Percentiles rank a stretch among this genome's conserved stretches.
These are phyloP conservation scores for Cantharellus anzutake DNA, from an alignment of 768 basidiomycete genomes.

Conservation along the genomic window DNA sequence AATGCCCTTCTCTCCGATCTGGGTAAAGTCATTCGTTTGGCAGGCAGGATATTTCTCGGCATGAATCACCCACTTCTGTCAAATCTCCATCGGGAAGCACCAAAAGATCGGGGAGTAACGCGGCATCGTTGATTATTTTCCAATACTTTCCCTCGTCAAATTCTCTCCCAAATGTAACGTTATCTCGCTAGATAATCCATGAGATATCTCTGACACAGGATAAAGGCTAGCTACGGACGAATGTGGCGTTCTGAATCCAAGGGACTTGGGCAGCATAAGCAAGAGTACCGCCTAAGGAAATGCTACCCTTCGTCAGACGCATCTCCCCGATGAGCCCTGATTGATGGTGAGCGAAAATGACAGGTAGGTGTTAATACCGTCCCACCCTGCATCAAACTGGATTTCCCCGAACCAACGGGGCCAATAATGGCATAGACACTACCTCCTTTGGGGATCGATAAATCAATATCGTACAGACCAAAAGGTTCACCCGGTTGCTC, in stretches of 20 bases:
- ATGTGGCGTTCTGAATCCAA: conserved; percentile 55
- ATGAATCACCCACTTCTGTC: conserved; percentile 31
- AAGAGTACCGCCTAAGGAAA: conserved; percentile 41
- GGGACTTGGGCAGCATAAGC: conserved; percentile 57
- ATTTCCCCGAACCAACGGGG: conserved; percentile 48
- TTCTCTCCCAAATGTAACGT: conserved; percentile 43
- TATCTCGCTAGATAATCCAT: conserved; percentile 29
- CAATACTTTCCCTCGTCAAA: conserved; percentile 50
- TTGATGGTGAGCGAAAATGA: not conserved
- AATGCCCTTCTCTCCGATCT: conserved; percentile 59
- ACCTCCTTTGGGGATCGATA: conserved; percentile 37
- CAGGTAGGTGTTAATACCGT: not conserved
- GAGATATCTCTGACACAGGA: too few species aligned
- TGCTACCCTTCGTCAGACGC: conserved; percentile 30
- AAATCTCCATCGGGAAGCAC: conserved; percentile 50
- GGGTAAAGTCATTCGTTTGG: not conserved
- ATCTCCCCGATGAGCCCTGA: conserved; percentile 43
- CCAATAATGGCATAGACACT: conserved; percentile 42
- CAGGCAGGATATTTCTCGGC: too few species aligned
- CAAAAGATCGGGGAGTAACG: conserved; percentile 42
- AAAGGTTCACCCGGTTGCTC: conserved; percentile 21
- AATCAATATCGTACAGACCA: conserved; percentile 28
- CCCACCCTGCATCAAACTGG: conserved; percentile 15
- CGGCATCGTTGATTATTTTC: conserved; percentile 37
- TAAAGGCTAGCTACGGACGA: conserved; percentile 21